Conservation (phyloP, 768 basidiomycete genomes). For the Boletus coccyginus region DNA sequence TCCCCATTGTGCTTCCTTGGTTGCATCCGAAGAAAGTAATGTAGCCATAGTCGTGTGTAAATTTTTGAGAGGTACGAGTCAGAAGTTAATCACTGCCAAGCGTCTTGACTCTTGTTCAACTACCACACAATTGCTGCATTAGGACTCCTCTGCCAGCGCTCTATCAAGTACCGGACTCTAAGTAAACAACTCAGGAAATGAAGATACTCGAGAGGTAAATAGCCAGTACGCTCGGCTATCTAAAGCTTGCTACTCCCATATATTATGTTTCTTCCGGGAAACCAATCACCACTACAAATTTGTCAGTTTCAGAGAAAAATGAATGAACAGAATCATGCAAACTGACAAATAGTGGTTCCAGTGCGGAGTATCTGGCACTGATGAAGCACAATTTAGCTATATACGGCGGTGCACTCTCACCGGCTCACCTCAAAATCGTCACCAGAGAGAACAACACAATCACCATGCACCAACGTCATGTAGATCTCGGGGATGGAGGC, state of each 20-base stretch:
- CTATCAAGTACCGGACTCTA: conserved; percentile 16
- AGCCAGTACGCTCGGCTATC: background rate
- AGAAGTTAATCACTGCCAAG: conserved; percentile 6
- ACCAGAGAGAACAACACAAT: conserved; percentile 35
- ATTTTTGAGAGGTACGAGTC: conserved; percentile 19
- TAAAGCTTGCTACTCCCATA: background rate
- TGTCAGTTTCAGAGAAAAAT: conserved; percentile 5
- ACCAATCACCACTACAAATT: conserved; percentile 28
- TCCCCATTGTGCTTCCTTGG: conserved; percentile 43
- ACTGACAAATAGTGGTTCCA: conserved; percentile 33
- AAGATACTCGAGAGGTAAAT: background rate
- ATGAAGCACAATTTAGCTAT: conserved; percentile 3
- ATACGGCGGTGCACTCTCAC: background rate
- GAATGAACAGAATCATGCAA: background rate
- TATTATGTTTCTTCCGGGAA: conserved; percentile 15
- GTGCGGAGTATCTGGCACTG: conserved; percentile 29
- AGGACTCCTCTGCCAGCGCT: conserved; percentile 27
- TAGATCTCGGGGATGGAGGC: conserved; percentile 18
- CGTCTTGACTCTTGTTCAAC: conserved; percentile 17
- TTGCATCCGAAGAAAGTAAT: conserved; percentile 20
- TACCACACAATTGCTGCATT: conserved; percentile 29
- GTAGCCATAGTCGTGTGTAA: conserved; percentile 32
- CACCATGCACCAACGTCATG: conserved; percentile 39
- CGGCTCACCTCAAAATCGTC: conserved; percentile 41
- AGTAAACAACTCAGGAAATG: background rate